phyloP scores from a whole-genome alignment of 176 grass and related monocot genomes.

The Aegilops umbellulata region DNA sequence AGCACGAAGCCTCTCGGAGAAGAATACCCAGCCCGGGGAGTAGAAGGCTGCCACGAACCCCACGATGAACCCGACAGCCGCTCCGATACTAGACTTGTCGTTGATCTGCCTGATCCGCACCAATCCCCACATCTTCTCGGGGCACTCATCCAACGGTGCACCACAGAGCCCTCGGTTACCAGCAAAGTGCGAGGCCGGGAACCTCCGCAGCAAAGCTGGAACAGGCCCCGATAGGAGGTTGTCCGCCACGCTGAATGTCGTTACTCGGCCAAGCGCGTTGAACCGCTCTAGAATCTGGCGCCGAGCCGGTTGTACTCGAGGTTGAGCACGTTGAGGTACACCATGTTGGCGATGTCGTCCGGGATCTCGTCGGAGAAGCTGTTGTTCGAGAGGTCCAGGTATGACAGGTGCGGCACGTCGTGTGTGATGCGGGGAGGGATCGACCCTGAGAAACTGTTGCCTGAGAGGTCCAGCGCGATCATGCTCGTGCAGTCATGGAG shows the following conservation, averaged over 20 bases:
- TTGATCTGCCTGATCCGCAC: background rate
- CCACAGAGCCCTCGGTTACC: constrained; percentile 7
- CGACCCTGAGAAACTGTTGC: constrained; percentile 34
- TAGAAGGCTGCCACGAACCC: constrained; percentile 19
- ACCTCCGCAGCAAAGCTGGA: background rate
- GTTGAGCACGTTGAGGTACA: constrained; percentile 21
- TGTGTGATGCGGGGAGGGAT: constrained; percentile 29
- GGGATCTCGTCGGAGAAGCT: constrained; percentile 46
- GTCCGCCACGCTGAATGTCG: constrained; percentile 7
- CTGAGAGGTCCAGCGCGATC: background rate
- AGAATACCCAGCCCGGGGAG: background rate
- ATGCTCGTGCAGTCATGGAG: background rate
- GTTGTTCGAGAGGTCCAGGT: constrained; percentile 52
- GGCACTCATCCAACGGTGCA: background rate
- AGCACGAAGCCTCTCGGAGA: background rate
- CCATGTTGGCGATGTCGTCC: background rate
- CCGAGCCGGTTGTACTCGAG: constrained; percentile 41
- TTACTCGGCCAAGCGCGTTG: background rate
- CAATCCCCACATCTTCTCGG: background rate
- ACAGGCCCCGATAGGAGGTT: constrained; percentile 22
- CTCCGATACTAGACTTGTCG: background rate
- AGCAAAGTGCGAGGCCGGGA: background rate
- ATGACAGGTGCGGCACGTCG: background rate
- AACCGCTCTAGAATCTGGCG: background rate
- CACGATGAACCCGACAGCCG: background rate